Conservation (phyloP, 2,329 filamentous ascomycete species). For the Pseudogymnoascus sp. region DNA sequence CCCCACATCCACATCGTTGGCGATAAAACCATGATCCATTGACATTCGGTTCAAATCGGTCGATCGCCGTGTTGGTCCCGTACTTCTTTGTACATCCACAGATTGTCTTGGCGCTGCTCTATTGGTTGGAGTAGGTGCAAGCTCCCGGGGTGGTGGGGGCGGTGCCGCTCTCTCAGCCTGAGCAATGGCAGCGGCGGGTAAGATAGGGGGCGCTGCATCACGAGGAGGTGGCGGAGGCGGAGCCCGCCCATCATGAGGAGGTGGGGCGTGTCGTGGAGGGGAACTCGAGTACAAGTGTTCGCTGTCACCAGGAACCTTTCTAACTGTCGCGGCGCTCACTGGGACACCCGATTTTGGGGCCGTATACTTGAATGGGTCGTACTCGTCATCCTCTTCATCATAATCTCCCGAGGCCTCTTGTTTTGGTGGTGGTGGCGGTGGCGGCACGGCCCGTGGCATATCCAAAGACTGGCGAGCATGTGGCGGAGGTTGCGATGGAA, state of each 20-base stretch:
- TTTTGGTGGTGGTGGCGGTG: slow-evolving; percentile 47
- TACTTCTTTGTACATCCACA: slow-evolving; percentile 50
- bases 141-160: slow-evolving; percentile 30
- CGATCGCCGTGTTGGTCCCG: slow-evolving; percentile 38
- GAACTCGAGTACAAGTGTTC: slow-evolving; percentile 29
- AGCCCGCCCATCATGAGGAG: slow-evolving; percentile 31
- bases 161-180: slow-evolving; percentile 12
- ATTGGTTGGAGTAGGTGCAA: slow-evolving; percentile 21
- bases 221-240: slow-evolving; percentile 39
- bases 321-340: slow-evolving; percentile 15
- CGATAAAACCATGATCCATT: slow-evolving; percentile 74
- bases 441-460: slow-evolving; percentile 59
- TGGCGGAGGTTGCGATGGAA: slow-evolving; percentile 28
- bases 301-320: slow-evolving; percentile 17
- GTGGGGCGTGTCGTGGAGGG: slow-evolving; percentile 24
- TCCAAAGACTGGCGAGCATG: slow-evolving; percentile 56
- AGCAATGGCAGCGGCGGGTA: slow-evolving; percentile 17
- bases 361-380: slow-evolving; percentile 57
- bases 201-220: slow-evolving; percentile 33
- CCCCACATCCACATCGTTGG: slow-evolving; percentile 75
- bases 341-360: slow-evolving; percentile 25
- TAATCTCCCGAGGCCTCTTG: slow-evolving; percentile 31
- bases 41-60: slow-evolving; percentile 69
- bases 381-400: slow-evolving; percentile 60
- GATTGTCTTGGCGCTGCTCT: slow-evolving; percentile 45